These are phyloP conservation scores for Ogataea saltuana DNA, from an alignment of 805 yeast genomes.

Conservation along the genomic window DNA sequence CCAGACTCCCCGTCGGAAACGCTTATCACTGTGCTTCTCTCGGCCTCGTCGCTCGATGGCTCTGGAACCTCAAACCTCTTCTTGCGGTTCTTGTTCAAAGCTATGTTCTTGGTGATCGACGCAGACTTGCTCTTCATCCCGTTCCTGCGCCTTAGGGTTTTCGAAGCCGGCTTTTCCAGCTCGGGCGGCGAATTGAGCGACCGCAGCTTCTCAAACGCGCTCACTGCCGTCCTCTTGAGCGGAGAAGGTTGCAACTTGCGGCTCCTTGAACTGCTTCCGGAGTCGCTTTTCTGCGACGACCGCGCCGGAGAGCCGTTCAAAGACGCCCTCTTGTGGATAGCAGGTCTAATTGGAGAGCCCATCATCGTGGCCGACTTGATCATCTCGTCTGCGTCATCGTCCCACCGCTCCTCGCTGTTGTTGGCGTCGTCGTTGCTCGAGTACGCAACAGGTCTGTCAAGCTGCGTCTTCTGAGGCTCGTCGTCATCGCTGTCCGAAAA, in stretches of 20 bases:
- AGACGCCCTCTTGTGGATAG: constrained; percentile 18
- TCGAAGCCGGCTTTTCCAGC: constrained; percentile 6
- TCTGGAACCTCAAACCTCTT: constrained; percentile 19
- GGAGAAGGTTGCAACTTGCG: constrained; percentile 26
- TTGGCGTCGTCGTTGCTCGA: constrained; percentile 16
- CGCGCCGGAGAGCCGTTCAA: constrained; percentile 23
- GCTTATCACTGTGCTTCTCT: constrained; percentile 2
- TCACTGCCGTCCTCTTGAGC: constrained; percentile 16
- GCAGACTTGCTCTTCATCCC: constrained; percentile 14
- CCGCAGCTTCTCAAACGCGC: constrained; percentile 21
- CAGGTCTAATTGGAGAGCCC: constrained; percentile 33
- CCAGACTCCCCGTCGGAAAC: constrained; percentile 5
- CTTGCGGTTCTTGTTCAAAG: constrained; percentile 25
- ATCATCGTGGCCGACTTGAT: constrained; percentile 32
- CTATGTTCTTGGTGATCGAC: constrained; percentile 32
- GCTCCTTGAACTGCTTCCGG: constrained; percentile 1
- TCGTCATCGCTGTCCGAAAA: constrained; percentile 6
- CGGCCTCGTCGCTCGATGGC: constrained; percentile 11
- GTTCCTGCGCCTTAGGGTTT: not conserved
- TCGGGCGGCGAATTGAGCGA: constrained; percentile 1
- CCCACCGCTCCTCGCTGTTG: constrained; percentile 27
- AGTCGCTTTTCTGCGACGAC: constrained; percentile 7
- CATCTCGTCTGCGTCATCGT: constrained; percentile 33
- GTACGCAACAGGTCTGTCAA: constrained; percentile 8
- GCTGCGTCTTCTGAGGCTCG: constrained; percentile 1